Base-by-base conservation (phyloP, 2,329 filamentous ascomycete species). In the Elsinoe australis region DNA sequence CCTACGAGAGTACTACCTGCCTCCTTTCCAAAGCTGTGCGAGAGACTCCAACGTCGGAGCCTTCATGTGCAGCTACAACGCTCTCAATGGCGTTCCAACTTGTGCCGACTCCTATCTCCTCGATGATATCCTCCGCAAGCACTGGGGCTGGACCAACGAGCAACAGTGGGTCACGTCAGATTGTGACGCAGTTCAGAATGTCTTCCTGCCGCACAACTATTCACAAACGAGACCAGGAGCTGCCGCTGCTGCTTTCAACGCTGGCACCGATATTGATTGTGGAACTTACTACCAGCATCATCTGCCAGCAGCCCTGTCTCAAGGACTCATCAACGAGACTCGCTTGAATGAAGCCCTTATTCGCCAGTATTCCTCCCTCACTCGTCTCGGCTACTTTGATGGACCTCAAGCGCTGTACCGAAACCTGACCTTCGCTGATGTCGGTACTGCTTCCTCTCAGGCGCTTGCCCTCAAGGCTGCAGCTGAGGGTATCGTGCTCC, bases 1-100 rank as follows among this genome's bases (percentile, higher is more conserved):
- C 51, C 64, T 85, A 3, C 71, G 74, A 0, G 81, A 84, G 55
- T 85, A 84, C 63, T 85, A 82, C 57, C 69, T 82, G 32, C 79
- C 77, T 1, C 73, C 79, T 0, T 85, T 85, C 64, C 69, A 81
- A 56, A 72, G 58, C 22, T 71, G 68, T 46, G 67, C 67, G 1
- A 54, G 68, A 49, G 68, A 71, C 51, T 64, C 66, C 1, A 67
- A 69, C 31, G 68, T 70, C 15, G 68, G 67, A 4, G 71, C 60
- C 14, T 66, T 71, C 72, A 59, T 83, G 80, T 60, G 77, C 73
- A 35, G 69, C 12, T 80, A 78, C 59, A 80, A 85, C 53, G 67
- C 78, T 0, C 69, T 85, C 32, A 83, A 85, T 49, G 82, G 82
- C 0, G 71, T 79, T 0, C 81, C 82, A 0, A 72, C 78, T 2